Percentiles rank a stretch among this genome's conserved stretches.
Evolutionary conservation across 179 eudicot genomes (phyloP).

Genomic region (Pouteria campechiana): DNA sequence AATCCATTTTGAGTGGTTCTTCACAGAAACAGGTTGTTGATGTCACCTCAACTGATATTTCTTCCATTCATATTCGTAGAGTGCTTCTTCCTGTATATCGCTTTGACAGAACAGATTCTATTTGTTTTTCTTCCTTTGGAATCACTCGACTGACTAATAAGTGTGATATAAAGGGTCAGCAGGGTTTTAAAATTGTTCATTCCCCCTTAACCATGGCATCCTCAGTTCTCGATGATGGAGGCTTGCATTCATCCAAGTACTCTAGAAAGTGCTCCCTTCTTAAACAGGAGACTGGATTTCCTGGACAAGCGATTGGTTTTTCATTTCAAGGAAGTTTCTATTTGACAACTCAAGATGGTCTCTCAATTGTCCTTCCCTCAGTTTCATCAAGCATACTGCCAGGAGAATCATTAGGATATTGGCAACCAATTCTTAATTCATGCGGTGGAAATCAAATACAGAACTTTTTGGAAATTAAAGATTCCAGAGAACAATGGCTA

Average conservation of each 20-base stretch:
- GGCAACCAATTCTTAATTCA: constrained; percentile 10
- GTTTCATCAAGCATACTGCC: constrained; percentile 52
- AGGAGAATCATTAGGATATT: constrained; percentile 39
- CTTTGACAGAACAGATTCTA: constrained; percentile 29
- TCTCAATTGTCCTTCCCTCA: constrained; percentile 78
- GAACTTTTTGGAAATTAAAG: constrained; percentile 17
- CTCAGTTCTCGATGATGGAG: constrained; percentile 29
- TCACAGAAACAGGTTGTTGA: constrained; percentile 16
- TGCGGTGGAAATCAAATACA: constrained; percentile 17
- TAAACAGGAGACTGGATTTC: constrained; percentile 27
- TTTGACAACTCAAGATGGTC: constrained; percentile 54
- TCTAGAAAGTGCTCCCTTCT: too few species aligned
- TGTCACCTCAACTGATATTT: constrained; percentile 14
- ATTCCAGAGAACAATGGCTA: constrained; percentile 28
- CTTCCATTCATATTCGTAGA: constrained; percentile 24
- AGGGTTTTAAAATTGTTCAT: constrained; percentile 39
- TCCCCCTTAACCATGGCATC: constrained; percentile 37
- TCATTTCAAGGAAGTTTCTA: constrained; percentile 62
- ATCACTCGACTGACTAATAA: constrained; percentile 47
- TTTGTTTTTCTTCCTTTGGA: constrained; percentile 77
- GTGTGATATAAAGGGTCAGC: constrained; percentile 14
- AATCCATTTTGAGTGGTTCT: constrained; percentile 26
- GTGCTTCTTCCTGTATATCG: constrained; percentile 48
- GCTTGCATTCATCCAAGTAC: too few species aligned
- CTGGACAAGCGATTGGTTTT: constrained; percentile 69